Evolutionary conservation across 2,329 filamentous ascomycete genomes (phyloP), one percentile per base, ranked within the genome.

Genomic region (Penicillium sp.): DNA sequence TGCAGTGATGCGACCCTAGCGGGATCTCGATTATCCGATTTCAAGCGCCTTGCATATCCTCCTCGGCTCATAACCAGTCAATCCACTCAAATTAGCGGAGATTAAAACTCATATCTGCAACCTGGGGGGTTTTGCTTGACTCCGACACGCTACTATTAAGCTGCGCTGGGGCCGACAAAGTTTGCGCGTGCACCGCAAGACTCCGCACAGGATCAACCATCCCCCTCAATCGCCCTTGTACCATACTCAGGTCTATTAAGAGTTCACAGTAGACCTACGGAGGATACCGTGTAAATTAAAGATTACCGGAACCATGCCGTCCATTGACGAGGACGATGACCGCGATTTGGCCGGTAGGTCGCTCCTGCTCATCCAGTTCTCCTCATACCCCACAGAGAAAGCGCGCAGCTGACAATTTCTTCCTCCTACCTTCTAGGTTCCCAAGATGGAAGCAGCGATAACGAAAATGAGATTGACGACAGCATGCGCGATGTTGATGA

Each of bases 401-500:
- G 42, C 26, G 42, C 22, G 47, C 24, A 27, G 31, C 52, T 52
- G 45, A 58, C 54, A 21, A 29, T 45, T 29, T 57, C 24, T 26
- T 24, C 14, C 35, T 42, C 39, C 19, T 22, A 33, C 49, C 48
- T 55, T n/a, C 39, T 65, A 77, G 76, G 74, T n/a, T 80, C 78
- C 44, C 78, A 76, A 66, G 77, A 80, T 62, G 78, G 76, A 56
- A 79, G 75, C 64, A 80, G 78, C 27, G 78, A 81, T 57, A 80
- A 81, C 50, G 78, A 80, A 55, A 80, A 81, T 48, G 78, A 80
- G 54, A 72, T 74, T 56, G 78, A 80, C 26, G 78, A 80, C 39
- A 72, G 73, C 27, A 76, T 79, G 70, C 68, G 75, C 59, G 77
- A 79, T 55, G 69, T 70, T 9, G 77, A 76, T 31, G 76, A 78